Conservation (phyloP, 441 rosid genomes). For the Omphalea diandra region DNA sequence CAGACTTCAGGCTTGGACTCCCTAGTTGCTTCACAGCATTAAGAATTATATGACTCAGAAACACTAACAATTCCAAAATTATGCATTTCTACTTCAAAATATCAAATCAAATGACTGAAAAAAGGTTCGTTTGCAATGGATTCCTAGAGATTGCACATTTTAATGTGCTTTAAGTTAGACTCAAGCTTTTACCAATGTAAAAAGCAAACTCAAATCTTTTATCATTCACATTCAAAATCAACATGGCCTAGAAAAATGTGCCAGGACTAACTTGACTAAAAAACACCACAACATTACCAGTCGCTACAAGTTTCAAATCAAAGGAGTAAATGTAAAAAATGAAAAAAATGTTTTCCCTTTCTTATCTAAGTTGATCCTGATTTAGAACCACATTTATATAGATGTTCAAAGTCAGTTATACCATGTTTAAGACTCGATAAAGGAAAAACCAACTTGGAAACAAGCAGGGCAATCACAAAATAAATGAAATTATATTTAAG, state of each 20-base stretch:
- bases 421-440: not conserved
- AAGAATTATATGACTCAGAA: slow-evolving; percentile 21
- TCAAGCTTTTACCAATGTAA: not conserved
- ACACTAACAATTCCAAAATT: not conserved
- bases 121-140: not conserved
- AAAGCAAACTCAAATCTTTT: not conserved
- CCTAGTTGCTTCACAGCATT: slow-evolving; percentile 38
- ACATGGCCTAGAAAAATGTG: not conserved
- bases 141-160: not conserved
- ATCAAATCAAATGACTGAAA: not conserved
- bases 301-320: not conserved
- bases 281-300: not conserved
- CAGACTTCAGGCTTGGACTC: slow-evolving; percentile 27
- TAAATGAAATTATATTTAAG: not conserved
- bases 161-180: not conserved
- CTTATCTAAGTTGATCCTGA: not conserved
- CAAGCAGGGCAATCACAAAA: not conserved
- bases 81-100: not conserved
- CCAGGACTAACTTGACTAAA: not conserved
- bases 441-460: not conserved
- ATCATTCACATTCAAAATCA: not conserved
- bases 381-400: not conserved
- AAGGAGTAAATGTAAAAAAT: not conserved
- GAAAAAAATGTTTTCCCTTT: not conserved
- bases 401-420: not conserved